Conservation (phyloP, 495 filamentous ascomycete genomes). For the Neurospora intermedia region DNA sequence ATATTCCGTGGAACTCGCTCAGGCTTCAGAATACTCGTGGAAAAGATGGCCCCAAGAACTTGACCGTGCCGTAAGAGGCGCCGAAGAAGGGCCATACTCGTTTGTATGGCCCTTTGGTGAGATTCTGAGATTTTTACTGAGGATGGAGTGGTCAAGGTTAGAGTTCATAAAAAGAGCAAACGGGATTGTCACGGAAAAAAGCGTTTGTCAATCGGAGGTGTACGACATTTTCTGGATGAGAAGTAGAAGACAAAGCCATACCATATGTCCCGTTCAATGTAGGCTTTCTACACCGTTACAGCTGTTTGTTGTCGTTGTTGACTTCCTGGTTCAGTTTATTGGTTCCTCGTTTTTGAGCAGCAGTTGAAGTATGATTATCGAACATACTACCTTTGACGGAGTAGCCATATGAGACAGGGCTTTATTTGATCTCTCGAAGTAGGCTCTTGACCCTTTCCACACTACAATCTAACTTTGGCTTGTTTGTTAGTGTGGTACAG, state of each 20-base stretch:
- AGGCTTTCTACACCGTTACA: not conserved
- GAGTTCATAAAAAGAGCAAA: constrained; percentile 29
- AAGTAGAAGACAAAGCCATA: not conserved
- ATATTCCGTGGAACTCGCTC: constrained; percentile 77
- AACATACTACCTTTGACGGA: not conserved
- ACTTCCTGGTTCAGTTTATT: not conserved
- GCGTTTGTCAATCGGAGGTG: constrained; percentile 1
- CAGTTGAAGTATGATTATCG: not conserved
- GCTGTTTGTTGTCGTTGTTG: not conserved
- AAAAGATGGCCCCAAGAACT: constrained; percentile 75
- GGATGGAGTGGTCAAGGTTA: not conserved
- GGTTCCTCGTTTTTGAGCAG: not conserved
- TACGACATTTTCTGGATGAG: not conserved
- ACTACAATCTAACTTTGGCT: not conserved
- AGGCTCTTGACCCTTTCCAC: not conserved
- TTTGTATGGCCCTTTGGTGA: not conserved
- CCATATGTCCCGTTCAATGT: constrained; percentile 10
- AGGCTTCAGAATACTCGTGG: constrained; percentile 43
- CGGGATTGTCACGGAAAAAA: constrained; percentile 21
- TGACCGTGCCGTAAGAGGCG: constrained; percentile 86
- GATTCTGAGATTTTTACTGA: not conserved
- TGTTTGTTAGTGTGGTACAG: no score
- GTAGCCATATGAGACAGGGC: not conserved
- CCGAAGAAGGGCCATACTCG: constrained; percentile 44
- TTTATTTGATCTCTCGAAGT: not conserved